These are phyloP conservation scores for Nitzschia sp. DNA, from an alignment of 108 stramenopile species.

Conservation along the genomic window DNA sequence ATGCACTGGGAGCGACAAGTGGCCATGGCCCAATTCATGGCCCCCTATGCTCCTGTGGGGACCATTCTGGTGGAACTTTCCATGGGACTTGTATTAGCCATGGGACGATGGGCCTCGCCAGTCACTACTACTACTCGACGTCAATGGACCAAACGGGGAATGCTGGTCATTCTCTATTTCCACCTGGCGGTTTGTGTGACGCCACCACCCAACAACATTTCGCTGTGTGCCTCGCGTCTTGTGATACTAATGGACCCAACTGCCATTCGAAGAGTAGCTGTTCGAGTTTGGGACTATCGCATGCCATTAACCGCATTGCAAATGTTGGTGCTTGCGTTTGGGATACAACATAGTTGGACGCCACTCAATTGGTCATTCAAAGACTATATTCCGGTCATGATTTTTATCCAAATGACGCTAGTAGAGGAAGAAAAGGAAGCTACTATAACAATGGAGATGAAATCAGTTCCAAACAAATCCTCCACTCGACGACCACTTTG, in stretches of 20 bases:
- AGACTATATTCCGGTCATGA: background rate
- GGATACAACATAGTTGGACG: background rate
- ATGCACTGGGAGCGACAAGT: background rate
- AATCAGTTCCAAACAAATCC: background rate
- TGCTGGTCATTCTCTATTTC: background rate
- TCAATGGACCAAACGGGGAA: background rate
- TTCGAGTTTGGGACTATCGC: background rate
- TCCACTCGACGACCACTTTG: background rate
- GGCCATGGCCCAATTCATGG: background rate
- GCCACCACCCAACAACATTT: slow-evolving; percentile 12
- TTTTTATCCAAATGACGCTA: background rate
- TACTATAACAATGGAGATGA: background rate
- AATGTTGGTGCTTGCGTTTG: background rate
- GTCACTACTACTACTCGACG: background rate
- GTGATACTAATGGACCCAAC: background rate
- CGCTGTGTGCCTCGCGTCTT: background rate
- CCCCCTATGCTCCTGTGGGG: background rate
- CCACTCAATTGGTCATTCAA: background rate
- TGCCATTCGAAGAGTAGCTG: background rate
- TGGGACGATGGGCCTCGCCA: background rate
- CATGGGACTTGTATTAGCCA: slow-evolving; percentile 1
- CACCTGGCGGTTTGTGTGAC: slow-evolving; percentile 4
- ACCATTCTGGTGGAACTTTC: background rate
- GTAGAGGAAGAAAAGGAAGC: background rate
- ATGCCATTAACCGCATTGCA: background rate